Conservation (phyloP, 768 basidiomycete genomes). For the Tricholoma flavovirens region DNA sequence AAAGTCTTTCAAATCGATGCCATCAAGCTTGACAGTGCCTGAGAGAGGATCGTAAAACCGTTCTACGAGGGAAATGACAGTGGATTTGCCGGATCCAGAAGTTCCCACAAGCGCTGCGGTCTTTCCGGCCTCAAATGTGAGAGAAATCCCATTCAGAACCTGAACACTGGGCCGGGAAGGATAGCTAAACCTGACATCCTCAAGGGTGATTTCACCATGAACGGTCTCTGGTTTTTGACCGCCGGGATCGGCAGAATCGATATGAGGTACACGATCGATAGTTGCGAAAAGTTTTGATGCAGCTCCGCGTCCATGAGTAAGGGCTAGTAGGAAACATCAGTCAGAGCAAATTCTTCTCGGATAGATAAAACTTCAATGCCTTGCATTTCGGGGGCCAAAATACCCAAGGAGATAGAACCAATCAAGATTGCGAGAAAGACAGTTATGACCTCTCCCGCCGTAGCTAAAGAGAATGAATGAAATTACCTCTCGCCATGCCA, state of each 20-base stretch:
- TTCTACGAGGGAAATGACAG: slow-evolving; percentile 72
- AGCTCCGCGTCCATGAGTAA: slow-evolving; percentile 74
- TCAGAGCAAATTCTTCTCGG: too few species aligned
- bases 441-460: slow-evolving; percentile 71
- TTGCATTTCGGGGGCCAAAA: slow-evolving; percentile 86
- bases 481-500: too few species aligned
- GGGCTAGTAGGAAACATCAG: slow-evolving; percentile 36
- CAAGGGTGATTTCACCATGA: slow-evolving; percentile 63
- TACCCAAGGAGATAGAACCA: slow-evolving; percentile 82
- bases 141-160: slow-evolving; percentile 64
- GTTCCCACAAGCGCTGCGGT: slow-evolving; percentile 76
- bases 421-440: slow-evolving; percentile 81
- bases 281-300: slow-evolving; percentile 84
- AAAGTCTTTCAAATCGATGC: slow-evolving; percentile 64
- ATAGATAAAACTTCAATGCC: too few species aligned
- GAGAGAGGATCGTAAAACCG: slow-evolving; percentile 80
- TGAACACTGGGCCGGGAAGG: slow-evolving; percentile 75
- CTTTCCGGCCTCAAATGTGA: slow-evolving; percentile 70
- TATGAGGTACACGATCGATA: slow-evolving; percentile 81
- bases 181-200: slow-evolving; percentile 76
- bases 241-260: slow-evolving; percentile 67
- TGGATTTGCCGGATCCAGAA: too few species aligned
- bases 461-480: too few species aligned
- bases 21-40: slow-evolving; percentile 73
- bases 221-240: slow-evolving; percentile 68